Conservation (phyloP, 2,329 filamentous ascomycete genomes). For the Talaromyces sp. region DNA sequence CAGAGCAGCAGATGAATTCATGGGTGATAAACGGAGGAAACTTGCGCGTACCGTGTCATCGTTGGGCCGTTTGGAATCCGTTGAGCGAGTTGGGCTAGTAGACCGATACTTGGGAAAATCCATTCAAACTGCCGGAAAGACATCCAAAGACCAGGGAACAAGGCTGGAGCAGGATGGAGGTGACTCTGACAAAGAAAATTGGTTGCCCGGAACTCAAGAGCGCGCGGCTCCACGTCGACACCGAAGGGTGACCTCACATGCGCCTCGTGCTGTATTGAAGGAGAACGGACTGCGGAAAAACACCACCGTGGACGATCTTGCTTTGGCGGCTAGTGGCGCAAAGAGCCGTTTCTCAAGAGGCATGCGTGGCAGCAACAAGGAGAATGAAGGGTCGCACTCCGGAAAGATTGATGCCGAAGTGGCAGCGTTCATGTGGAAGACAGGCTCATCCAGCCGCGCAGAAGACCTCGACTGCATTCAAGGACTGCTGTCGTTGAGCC, state of each 20-base stretch:
- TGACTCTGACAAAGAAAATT: constrained; percentile 96
- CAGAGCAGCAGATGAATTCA: constrained; percentile 42
- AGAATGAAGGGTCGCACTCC: constrained; percentile 29
- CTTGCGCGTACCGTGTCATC: constrained; percentile 58
- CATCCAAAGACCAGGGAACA: constrained; percentile 26
- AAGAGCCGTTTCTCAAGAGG: constrained; percentile 20
- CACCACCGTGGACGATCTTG: constrained; percentile 17
- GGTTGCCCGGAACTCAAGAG: constrained; percentile 49
- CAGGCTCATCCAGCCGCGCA: constrained; percentile 56
- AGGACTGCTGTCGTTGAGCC: constrained; percentile 79
- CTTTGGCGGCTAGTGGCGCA: constrained; percentile 17
- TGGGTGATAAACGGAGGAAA: constrained; percentile 54
- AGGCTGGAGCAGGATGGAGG: constrained; percentile 47
- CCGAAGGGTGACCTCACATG: constrained; percentile 27
- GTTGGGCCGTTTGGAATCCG: constrained; percentile 54
- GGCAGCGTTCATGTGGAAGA: constrained; percentile 65
- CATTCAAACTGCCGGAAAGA: constrained; percentile 15
- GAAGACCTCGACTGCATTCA: constrained; percentile 84
- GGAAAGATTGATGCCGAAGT: constrained; percentile 57
- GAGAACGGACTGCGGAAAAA: constrained; percentile 30
- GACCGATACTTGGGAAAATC: constrained; percentile 1
- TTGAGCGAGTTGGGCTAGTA: constrained; percentile 14
- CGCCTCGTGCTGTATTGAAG: constrained; percentile 38
- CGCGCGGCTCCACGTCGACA: constrained; percentile 33
- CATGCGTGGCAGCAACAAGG: constrained; percentile 18